Evolutionary conservation across 2,329 filamentous ascomycete genomes (phyloP).

Genomic region (Xylariaceae sp.): DNA sequence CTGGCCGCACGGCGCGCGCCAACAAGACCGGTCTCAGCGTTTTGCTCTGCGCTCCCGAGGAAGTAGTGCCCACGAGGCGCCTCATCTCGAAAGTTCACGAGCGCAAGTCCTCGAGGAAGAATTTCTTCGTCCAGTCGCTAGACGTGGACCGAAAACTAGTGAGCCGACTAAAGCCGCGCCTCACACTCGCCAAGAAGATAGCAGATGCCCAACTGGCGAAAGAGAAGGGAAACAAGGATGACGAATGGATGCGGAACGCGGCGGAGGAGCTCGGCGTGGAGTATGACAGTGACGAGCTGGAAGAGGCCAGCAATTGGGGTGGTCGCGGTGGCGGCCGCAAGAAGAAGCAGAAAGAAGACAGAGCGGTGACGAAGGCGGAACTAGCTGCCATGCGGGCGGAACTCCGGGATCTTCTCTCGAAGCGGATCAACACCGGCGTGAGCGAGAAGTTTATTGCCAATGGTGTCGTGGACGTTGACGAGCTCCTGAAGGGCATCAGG

Average conservation of each 20-base stretch:
- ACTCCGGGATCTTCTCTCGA: constrained; percentile 62
- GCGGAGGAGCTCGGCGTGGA: constrained; percentile 93
- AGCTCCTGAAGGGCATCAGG: constrained; percentile 59
- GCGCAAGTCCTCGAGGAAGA: constrained; percentile 42
- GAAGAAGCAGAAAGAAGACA: constrained; percentile 67
- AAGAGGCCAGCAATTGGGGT: constrained; percentile 53
- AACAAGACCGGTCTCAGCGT: constrained; percentile 73
- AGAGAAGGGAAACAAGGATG: constrained; percentile 77
- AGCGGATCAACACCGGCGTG: constrained; percentile 79
- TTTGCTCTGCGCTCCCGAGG: constrained; percentile 84
- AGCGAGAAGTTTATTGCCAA: constrained; percentile 80
- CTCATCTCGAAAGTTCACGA: constrained; percentile 83
- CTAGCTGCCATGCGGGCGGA: constrained; percentile 64
- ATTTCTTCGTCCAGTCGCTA: constrained; percentile 71
- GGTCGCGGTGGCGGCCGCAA: constrained; percentile 69
- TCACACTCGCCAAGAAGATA: constrained; percentile 78
- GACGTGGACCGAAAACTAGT: constrained; percentile 79
- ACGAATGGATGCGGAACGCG: constrained; percentile 75
- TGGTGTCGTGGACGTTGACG: constrained; percentile 77
- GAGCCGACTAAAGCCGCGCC: constrained; percentile 67
- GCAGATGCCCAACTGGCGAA: constrained; percentile 79
- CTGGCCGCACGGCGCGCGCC: constrained; percentile 86
- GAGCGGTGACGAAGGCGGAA: constrained; percentile 66
- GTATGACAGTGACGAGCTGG: constrained; percentile 85
- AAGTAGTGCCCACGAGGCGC: constrained; percentile 76